A percentile compares a stretch with the other conserved stretches of the same genome.
Evolutionary conservation across 495 filamentous ascomycete species (phyloP).

Genomic region (Neurospora tetrasperma): DNA sequence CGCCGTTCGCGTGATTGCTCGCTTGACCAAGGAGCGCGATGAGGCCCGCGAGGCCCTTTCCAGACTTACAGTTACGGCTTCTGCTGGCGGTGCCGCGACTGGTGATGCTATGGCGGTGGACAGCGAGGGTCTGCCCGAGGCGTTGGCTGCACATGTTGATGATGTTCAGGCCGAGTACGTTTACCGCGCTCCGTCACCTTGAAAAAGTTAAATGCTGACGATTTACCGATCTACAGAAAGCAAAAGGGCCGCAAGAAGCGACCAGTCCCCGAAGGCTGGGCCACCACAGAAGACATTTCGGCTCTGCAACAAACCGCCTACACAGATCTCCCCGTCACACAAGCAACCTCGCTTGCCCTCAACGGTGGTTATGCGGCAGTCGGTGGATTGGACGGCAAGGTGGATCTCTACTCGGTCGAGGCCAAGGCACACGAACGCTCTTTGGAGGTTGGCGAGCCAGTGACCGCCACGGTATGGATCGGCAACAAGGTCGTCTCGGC

Average conservation of each 20-base stretch:
- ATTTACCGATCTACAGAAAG: conserved; percentile 44
- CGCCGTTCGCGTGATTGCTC: conserved; percentile 82
- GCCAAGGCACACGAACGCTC: conserved; percentile 57
- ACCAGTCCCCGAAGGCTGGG: conserved; percentile 74
- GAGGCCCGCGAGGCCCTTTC: conserved; percentile 90
- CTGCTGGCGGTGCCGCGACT: conserved; percentile 40
- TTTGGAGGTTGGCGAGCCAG: conserved; percentile 53
- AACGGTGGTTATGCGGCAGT: conserved; percentile 67
- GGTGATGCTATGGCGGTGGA: conserved; percentile 92
- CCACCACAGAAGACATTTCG: conserved; percentile 60
- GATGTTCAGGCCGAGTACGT: conserved; percentile 67
- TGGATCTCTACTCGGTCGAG: conserved; percentile 69
- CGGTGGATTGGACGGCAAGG: conserved; percentile 66
- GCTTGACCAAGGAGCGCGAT: conserved; percentile 79
- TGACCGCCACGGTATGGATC: conserved; percentile 75
- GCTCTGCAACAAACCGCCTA: conserved; percentile 53
- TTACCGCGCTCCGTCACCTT: neutral
- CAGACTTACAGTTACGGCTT: conserved; percentile 57
- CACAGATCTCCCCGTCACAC: conserved; percentile 53
- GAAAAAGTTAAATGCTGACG: conserved; percentile 6
- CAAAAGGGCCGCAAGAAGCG: conserved; percentile 81
- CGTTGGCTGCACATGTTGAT: conserved; percentile 63
- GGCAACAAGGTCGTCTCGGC: conserved; percentile 59
- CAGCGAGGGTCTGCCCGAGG: conserved; percentile 56
- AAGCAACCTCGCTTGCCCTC: conserved; percentile 52